Percentiles rank a stretch among this genome's conserved stretches.
Evolutionary conservation across 2,329 filamentous ascomycete species (phyloP).

Genomic region (Colletotrichum incanum): DNA sequence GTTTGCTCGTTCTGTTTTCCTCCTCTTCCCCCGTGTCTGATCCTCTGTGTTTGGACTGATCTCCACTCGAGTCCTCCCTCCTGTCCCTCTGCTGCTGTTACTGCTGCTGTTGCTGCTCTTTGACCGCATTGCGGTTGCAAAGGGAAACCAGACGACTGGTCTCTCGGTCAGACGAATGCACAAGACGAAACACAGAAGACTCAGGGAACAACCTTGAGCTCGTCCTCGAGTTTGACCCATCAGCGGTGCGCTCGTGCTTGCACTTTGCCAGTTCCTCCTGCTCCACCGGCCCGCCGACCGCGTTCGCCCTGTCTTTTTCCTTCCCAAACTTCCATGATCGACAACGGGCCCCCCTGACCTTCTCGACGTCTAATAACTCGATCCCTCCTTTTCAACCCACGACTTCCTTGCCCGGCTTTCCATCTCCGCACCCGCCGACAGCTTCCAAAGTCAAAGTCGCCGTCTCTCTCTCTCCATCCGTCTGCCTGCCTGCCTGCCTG

Average conservation of each 20-base stretch:
- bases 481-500: neutral
- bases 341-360: conserved; percentile 34
- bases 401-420: conserved; percentile 10
- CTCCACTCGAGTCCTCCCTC: neutral
- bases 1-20: neutral
- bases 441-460: conserved; percentile 30
- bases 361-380: conserved; percentile 36
- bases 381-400: conserved; percentile 32
- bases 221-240: conserved; percentile 15
- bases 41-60: neutral
- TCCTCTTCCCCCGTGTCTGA: neutral
- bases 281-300: conserved; percentile 38
- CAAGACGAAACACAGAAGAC: conserved; percentile 40
- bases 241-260: conserved; percentile 10
- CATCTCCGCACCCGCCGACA: conserved; percentile 21
- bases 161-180: conserved; percentile 41
- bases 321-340: conserved; percentile 40
- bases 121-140: conserved; percentile 24
- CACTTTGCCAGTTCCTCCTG: conserved; percentile 27
- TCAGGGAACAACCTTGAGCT: conserved; percentile 40
- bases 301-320: conserved; percentile 32
- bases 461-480: conserved; percentile 1
- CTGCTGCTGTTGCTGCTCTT: conserved; percentile 11
- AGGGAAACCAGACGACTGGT: conserved; percentile 33
- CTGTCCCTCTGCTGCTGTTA: neutral